phyloP scores from a whole-genome alignment of 2,329 filamentous ascomycete species.

The Pseudohalonectria lignicola region DNA sequence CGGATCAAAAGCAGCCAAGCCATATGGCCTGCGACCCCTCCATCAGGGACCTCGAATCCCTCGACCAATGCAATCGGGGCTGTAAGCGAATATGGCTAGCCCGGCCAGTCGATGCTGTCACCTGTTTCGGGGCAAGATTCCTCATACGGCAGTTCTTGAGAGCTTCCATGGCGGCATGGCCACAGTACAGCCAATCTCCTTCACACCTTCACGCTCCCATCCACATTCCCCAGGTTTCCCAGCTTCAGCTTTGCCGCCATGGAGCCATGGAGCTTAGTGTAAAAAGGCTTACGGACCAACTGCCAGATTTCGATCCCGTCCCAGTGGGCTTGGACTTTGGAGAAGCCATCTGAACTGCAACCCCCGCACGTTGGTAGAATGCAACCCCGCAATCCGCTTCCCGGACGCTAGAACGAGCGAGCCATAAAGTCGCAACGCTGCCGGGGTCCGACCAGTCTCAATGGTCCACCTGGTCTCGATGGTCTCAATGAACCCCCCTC shows the following conservation, averaged over 20 bases:
- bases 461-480: background rate
- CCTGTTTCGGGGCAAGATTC: background rate
- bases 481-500: background rate
- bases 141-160: background rate
- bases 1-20: no score
- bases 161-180: no score
- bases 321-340: background rate
- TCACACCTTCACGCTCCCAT: no score
- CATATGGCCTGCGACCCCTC: background rate
- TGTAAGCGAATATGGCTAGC: background rate
- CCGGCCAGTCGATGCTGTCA: background rate
- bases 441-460: background rate
- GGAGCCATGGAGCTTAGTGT: no score
- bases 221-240: no score
- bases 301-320: background rate
- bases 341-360: background rate
- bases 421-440: no score
- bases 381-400: background rate
- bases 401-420: no score
- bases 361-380: background rate
- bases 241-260: no score
- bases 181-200: no score
- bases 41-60: background rate
- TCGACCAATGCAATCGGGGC: background rate
- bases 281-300: no score